A percentile compares a stretch with the other conserved stretches of the same genome.
These are phyloP conservation scores for Aurifilum marmelostoma DNA, from an alignment of 2,329 filamentous ascomycete genomes.

Conservation along the genomic window DNA sequence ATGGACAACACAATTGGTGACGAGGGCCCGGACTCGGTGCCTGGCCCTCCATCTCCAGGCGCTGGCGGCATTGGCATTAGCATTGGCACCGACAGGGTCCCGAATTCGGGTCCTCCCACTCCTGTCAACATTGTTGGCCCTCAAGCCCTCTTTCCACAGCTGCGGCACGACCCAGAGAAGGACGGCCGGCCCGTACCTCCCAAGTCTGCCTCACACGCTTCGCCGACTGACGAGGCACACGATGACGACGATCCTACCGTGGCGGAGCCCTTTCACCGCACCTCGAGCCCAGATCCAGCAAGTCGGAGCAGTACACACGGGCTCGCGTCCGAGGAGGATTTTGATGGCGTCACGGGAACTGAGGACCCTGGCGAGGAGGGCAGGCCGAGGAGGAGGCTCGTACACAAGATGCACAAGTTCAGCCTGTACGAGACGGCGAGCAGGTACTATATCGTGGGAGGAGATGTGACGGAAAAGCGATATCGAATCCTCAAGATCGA, in stretches of 20 bases:
- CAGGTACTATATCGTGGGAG: conserved; percentile 91
- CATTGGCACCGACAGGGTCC: conserved; percentile 4
- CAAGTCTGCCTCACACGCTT: conserved; percentile 31
- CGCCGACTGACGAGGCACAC: conserved; percentile 47
- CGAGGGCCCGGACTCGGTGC: conserved; percentile 28
- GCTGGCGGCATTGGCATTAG: conserved; percentile 12
- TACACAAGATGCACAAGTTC: conserved; percentile 88
- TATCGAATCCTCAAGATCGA: conserved; percentile 96
- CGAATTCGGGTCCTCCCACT: conserved; percentile 14
- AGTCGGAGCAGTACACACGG: conserved; percentile 34
- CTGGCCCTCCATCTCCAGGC: conserved; percentile 16
- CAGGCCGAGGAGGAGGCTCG: conserved; percentile 39
- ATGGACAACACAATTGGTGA: conserved; percentile 29
- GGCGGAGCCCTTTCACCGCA: conserved; percentile 60
- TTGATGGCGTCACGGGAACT: conserved; percentile 32
- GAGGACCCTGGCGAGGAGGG: conserved; percentile 40
- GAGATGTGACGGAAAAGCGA: conserved; percentile 83
- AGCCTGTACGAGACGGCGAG: conserved; percentile 95
- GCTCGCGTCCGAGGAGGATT: conserved; percentile 31
- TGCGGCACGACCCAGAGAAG: conserved; percentile 24
- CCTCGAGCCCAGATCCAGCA: conserved; percentile 53
- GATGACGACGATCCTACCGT: conserved; percentile 63
- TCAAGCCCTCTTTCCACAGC: conserved; percentile 23
- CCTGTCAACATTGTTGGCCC: conserved; percentile 9
- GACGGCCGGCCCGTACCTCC: conserved; percentile 32